These are phyloP conservation scores for Colletotrichum destructivum DNA, from an alignment of 2,329 filamentous ascomycete species.

Conservation along the genomic window DNA sequence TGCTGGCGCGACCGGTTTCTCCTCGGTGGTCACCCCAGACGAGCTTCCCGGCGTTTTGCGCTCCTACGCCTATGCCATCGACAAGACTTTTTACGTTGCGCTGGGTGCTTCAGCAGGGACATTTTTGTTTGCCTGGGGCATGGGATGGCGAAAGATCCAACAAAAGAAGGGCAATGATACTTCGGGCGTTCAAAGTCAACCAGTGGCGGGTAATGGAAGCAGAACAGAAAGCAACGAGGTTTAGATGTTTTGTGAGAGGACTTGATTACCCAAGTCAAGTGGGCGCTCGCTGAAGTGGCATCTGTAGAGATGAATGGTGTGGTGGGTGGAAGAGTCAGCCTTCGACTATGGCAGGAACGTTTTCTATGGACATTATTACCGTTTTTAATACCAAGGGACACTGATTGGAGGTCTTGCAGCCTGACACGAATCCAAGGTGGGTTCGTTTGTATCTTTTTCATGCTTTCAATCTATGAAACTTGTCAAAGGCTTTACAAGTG, in stretches of 20 bases:
- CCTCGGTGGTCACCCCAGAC: conserved; percentile 9
- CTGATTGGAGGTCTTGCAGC: too few relatives aligned
- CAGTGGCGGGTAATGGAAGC: not conserved
- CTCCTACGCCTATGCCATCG: conserved; percentile 14
- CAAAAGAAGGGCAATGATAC: conserved; percentile 9
- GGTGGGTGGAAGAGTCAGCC: too few relatives aligned
- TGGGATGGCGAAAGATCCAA: conserved; percentile 12
- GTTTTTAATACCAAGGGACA: too few relatives aligned
- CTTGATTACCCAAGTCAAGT: not conserved
- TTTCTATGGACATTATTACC: not conserved
- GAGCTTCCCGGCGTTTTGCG: not conserved
- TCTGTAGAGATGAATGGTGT: not conserved
- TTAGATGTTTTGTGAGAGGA: not conserved
- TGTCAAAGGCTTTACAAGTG: too few relatives aligned
- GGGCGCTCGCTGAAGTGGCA: conserved; percentile 7
- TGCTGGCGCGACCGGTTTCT: conserved; percentile 10
- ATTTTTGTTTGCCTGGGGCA: not conserved
- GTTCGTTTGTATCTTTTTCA: too few relatives aligned
- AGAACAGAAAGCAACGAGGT: not conserved
- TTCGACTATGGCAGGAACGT: too few relatives aligned
- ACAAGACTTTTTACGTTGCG: conserved; percentile 12
- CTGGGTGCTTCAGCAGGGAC: not conserved
- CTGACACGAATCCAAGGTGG: too few relatives aligned
- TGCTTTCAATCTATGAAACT: too few relatives aligned
- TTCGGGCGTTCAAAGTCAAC: not conserved